Percentiles rank a stretch among this genome's conserved stretches.
These are phyloP conservation scores for Boletus sensibilis DNA, from an alignment of 768 basidiomycete species.

Conservation along the genomic window DNA sequence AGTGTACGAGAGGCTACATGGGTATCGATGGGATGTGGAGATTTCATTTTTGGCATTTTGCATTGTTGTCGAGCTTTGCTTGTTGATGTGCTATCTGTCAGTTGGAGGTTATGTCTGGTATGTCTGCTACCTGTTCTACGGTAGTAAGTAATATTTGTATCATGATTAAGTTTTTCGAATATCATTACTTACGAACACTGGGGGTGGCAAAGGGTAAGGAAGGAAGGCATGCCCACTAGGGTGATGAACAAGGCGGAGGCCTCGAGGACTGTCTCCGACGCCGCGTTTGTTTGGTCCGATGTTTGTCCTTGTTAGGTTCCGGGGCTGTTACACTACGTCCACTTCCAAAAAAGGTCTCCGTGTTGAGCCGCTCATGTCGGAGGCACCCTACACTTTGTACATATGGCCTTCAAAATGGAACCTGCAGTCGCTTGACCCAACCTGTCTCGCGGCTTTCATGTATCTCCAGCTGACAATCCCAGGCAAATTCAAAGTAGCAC, in stretches of 20 bases:
- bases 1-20: neutral
- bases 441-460: conserved; percentile 62
- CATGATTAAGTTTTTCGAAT: neutral
- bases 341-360: neutral
- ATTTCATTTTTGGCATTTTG: neutral
- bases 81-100: neutral
- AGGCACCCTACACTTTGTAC: conserved; percentile 40
- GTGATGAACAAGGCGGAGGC: neutral
- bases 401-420: conserved; percentile 71
- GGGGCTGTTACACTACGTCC: conserved; percentile 4
- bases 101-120: too few species aligned
- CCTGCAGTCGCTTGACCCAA: conserved; percentile 64
- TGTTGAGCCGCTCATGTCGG: conserved; percentile 18
- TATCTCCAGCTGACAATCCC: conserved; percentile 70
- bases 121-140: neutral
- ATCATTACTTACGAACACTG: neutral
- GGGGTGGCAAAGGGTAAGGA: neutral
- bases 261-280: neutral
- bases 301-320: conserved; percentile 21
- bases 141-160: neutral
- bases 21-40: neutral
- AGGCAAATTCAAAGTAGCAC: conserved; percentile 59
- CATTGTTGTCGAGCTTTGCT: neutral
- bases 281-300: neutral
- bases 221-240: neutral